phyloP scores from a whole-genome alignment of 2,329 filamentous ascomycete genomes.

The Neopestalotiopsis sp. region DNA sequence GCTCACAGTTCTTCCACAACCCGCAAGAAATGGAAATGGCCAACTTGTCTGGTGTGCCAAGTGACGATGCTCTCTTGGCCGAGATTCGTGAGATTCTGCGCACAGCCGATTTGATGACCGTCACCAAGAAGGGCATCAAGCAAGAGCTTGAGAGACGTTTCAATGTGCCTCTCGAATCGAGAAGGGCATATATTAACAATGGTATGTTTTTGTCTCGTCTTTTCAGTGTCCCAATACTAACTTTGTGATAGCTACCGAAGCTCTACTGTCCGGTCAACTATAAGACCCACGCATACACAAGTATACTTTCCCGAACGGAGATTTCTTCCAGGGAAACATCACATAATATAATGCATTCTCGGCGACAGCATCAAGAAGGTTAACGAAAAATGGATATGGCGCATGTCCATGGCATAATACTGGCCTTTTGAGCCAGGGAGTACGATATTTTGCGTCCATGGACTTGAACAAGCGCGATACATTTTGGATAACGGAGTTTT shows the following conservation, averaged over 20 bases:
- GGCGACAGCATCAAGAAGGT: conserved; percentile 28
- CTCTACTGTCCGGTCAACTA: conserved; percentile 77
- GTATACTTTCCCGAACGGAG: conserved; percentile 32
- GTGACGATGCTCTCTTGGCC: conserved; percentile 85
- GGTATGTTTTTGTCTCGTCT: conserved; percentile 62
- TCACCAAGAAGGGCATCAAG: conserved; percentile 99
- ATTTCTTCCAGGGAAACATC: neutral
- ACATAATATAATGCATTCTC: conserved; percentile 64
- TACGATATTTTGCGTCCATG: neutral
- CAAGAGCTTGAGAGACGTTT: conserved; percentile 90
- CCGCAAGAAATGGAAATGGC: conserved; percentile 77
- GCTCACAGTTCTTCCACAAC: conserved; percentile 62
- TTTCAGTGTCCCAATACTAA: conserved; percentile 24
- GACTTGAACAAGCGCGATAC: conserved; percentile 1
- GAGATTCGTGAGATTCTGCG: conserved; percentile 94
- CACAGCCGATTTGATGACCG: conserved; percentile 93
- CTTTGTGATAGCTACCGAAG: conserved; percentile 69
- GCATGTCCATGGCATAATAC: conserved; percentile 11
- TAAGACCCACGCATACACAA: conserved; percentile 64
- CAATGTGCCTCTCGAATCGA: conserved; percentile 82
- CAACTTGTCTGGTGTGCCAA: conserved; percentile 78
- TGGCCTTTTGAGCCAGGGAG: neutral
- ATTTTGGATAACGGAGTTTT: conserved; percentile 8
- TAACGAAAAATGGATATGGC: conserved; percentile 8
- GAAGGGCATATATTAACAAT: conserved; percentile 92